A percentile compares a stretch with the other conserved stretches of the same genome.
Conservation (phyloP, 2,329 filamentous ascomycete genomes). For the Didymella sp. region DNA sequence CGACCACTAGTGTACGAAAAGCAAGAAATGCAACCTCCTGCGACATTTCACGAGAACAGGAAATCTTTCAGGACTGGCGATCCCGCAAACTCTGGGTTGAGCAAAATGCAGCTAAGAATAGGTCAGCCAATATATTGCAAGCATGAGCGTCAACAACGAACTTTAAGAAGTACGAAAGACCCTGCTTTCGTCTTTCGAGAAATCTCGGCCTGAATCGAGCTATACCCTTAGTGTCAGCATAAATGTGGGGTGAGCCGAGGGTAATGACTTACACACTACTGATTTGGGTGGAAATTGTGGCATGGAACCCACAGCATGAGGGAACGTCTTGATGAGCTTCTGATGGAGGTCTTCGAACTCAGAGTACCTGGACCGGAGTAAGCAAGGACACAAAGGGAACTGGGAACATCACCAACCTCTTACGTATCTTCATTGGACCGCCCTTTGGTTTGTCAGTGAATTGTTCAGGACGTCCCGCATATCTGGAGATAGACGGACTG, state of each 20-base stretch:
- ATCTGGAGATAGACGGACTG: constrained; percentile 11
- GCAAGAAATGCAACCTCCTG: background rate
- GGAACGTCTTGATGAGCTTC: constrained; percentile 79
- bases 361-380: constrained; percentile 70
- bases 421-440: constrained; percentile 64
- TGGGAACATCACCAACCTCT: constrained; percentile 55
- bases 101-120: constrained; percentile 74
- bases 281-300: constrained; percentile 92
- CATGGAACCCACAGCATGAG: constrained; percentile 81
- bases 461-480: background rate
- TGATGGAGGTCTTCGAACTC: constrained; percentile 86
- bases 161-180: constrained; percentile 93
- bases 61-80: constrained; percentile 93
- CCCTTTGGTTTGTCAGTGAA: constrained; percentile 51
- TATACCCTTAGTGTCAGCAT: constrained; percentile 40
- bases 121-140: constrained; percentile 38
- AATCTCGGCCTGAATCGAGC: constrained; percentile 79
- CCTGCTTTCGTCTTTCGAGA: constrained; percentile 80
- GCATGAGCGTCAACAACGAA: constrained; percentile 50
- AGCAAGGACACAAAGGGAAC: constrained; percentile 22
- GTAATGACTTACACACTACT: constrained; percentile 71
- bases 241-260: constrained; percentile 27
- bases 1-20: background rate
- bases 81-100: constrained; percentile 92
- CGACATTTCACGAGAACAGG: constrained; percentile 65